Base-by-base conservation (phyloP, 176 grass and related monocot genomes). In the Phyllostachys edulis region DNA sequence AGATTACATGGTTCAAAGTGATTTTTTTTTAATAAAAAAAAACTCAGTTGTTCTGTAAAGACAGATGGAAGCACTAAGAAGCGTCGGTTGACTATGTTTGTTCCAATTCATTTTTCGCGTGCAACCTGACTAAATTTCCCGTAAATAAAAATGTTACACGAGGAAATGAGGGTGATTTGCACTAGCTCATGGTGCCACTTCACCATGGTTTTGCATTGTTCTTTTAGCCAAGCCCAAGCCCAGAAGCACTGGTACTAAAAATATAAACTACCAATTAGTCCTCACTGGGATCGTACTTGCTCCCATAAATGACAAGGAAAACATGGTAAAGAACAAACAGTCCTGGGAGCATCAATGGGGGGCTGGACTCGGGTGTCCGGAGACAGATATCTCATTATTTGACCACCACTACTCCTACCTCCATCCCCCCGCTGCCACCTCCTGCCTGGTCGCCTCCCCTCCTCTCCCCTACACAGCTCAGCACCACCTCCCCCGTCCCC, bases 371-470 rank as follows among this genome's bases (percentile, higher is more conserved):
- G 32, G 63, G 45, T 24, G 63, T 66, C 61, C 32, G 7, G 68
- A 76, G 77, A 34, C 82, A 80, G 77, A 45, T 54, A 21, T 36
- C 24, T 76, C 72, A 86, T 78, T 78, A 86, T 86, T 86, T 78
- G 56, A 73, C 83, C 72, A 39, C 54, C 71, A 75, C 87, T 4
- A 66, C 57, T 10, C 5, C 42, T 54, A 63, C 80, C 67, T 49
- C 62, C 69, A 13, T 7, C 0, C 45, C 18, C 24, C 13, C 11
- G 6, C 64, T 59, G 63, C 73, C 65, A 46, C 65, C 66, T 2
- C 27, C 5, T 9, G 15, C 78, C 21, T 45, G 4, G 7, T 49
- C n/a, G 26, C 29, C 17, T 54, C 29, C 2, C 29, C 5, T 32
- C 44, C 3, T 21, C 41, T 32, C 4, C 7, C 6, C 37, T 0